Base-by-base conservation (phyloP, 2,329 filamentous ascomycete genomes). In the Colletotrichum ledebouriae region DNA sequence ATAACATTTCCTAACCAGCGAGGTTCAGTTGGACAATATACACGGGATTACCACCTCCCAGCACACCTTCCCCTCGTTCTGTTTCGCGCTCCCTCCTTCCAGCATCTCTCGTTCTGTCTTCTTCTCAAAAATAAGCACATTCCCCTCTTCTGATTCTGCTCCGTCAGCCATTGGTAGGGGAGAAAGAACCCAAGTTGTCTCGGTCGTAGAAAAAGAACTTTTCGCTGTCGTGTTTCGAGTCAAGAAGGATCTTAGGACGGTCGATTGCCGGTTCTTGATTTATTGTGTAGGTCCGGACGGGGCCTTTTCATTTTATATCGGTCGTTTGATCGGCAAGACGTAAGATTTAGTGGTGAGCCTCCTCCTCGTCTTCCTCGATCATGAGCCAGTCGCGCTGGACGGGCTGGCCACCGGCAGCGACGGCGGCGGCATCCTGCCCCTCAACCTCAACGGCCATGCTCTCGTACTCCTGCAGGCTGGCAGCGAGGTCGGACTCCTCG, bases 381-480 rank as follows among this genome's bases (percentile, higher is more conserved):
- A 94, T 94, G 75, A 97, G 92, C 93, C 94, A 98, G 84, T 90
- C 83, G 75, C 86, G 83, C 68, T 87, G 80, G 68, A 82, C 83
- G 70, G 90, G 86, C 65, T 87, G 84, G 64, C 86, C 86, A 76
- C 87, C 77, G 60, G 84, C 83, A 73, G 85, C 85, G 79, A 89
- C 86, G 72, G 86, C 87, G 70, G 83, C 81, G 74, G 86, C 85
- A 73, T 92, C 89, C 82, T 93, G 89, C 73, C 95, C 95, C 87
- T 98, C 95, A 73, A 98, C 91, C 84, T 99, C 96, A 74, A 98
- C 94, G 75, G 91, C 88, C 87, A 97, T 94, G 80, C 84, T 88
- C 89, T 98, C 95, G 88, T 99, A 99, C 80, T 94, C 91, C 86
- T 96, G 92, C 81, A 99, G 85, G 82, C 93, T 95, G 82, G 88